Base-by-base conservation (phyloP, 768 basidiomycete genomes). In the Lactarius akahatsu region DNA sequence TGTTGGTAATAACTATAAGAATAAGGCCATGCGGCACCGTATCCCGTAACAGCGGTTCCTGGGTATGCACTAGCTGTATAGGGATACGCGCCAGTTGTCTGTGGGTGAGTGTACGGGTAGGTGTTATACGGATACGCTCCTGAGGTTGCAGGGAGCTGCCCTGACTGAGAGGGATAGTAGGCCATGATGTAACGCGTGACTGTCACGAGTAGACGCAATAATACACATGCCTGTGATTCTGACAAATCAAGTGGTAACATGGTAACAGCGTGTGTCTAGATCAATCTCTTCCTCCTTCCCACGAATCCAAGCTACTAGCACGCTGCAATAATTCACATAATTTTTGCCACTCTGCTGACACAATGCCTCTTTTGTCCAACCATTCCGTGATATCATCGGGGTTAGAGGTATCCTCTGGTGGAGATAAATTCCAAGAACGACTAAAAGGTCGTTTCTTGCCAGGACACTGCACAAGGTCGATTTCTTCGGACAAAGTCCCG, bases 311-410 rank as follows among this genome's bases (percentile, higher is more conserved):
- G 69, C 82, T 81, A 45, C 80, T 80, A n/a, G 91, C 89, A 47
- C 79, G 82, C 30, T 91, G 87, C 88, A 92, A 91, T 80, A 92
- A 82, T 40, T 79, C 77, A 69, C 90, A 86, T 59, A 93, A 74
- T 70, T 81, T 87, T 63, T 82, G 80, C 90, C 90, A 93, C 71
- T 90, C 86, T 65, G 77, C 77, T 20, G 87, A 83, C 64, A 93
- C 86, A 52, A 90, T 74, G 20, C 82, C 81, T 41, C 90, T 81
- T 67, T 86, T 76, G 66, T 92, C 91, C 11, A 94, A 80, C 90
- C 91, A 92, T 28, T 91, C 89, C 78, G 88, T 88, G 43, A 93
- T 79, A n/a, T 77, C 85, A 71, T 94, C 90, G n/a, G 88, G 89
- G 71, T 93, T 86, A 15, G 79, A 74, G 40, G 88, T 77, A 71